These are phyloP conservation scores for Capronia epimyces DNA, from an alignment of 2,329 filamentous ascomycete species.

Conservation along the genomic window DNA sequence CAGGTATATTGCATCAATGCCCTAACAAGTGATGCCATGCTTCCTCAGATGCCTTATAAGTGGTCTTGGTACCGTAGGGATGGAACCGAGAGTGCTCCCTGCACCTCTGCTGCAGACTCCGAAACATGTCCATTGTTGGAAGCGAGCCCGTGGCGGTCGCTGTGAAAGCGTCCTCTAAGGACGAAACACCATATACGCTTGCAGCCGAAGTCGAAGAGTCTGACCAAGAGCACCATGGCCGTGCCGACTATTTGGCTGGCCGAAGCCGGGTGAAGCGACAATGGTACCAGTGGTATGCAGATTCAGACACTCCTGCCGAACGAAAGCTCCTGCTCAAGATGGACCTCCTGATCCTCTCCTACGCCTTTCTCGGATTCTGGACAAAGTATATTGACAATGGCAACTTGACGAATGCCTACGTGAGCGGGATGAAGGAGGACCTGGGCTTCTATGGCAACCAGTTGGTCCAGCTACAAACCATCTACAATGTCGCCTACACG, in stretches of 20 bases:
- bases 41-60: background rate
- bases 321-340: conserved; percentile 45
- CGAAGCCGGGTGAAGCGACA: background rate
- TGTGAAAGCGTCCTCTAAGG: background rate
- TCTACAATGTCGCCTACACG: conserved; percentile 15
- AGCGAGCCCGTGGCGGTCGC: background rate
- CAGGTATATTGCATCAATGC: background rate
- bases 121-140: background rate
- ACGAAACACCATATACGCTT: background rate
- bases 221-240: background rate
- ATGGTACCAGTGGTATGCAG: conserved; percentile 42
- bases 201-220: background rate
- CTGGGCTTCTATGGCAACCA: conserved; percentile 47
- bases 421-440: conserved; percentile 41
- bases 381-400: conserved; percentile 45
- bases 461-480: conserved; percentile 33
- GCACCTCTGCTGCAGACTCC: background rate
- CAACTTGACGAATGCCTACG: conserved; percentile 37
- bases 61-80: background rate
- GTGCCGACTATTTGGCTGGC: background rate
- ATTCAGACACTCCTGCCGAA: conserved; percentile 45
- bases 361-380: conserved; percentile 39
- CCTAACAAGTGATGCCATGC: background rate
- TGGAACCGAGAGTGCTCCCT: background rate
- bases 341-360: conserved; percentile 45